These are phyloP conservation scores for Hyparrhenia diplandra DNA, from an alignment of 176 grass and related monocot genomes.

Conservation along the genomic window DNA sequence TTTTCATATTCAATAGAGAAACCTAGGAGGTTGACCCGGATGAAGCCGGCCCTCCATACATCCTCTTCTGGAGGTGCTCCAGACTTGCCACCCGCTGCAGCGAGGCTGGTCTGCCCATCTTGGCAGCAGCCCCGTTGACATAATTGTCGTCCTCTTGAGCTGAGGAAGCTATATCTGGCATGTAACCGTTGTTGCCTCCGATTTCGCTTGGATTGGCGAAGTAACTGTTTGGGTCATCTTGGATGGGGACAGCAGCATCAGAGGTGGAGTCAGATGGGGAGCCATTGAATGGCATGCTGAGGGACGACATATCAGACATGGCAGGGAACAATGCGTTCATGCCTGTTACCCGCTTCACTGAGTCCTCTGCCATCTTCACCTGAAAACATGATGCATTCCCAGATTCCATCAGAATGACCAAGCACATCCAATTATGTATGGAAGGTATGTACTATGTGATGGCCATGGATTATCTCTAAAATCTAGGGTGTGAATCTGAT, in stretches of 20 bases:
- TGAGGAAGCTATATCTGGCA: conserved; percentile 30
- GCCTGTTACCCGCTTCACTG: conserved; percentile 70
- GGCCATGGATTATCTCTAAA: neutral
- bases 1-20: neutral
- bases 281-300: conserved; percentile 49
- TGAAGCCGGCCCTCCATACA: conserved; percentile 45
- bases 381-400: conserved; percentile 21
- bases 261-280: conserved; percentile 63
- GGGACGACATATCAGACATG: conserved; percentile 47
- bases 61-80: conserved; percentile 80
- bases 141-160: conserved; percentile 32
- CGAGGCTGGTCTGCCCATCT: conserved; percentile 36
- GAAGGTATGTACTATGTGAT: neutral
- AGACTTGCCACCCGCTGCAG: conserved; percentile 67
- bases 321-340: conserved; percentile 42
- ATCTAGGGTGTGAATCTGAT: neutral
- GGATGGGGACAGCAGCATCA: conserved; percentile 27
- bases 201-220: conserved; percentile 30
- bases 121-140: conserved; percentile 23
- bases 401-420: neutral
- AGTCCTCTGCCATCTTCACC: conserved; percentile 94
- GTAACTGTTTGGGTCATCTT: conserved; percentile 54
- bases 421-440: neutral
- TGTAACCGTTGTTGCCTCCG: conserved; percentile 9
- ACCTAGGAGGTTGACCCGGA: conserved; percentile 47